Conservation (phyloP, 2,329 filamentous ascomycete species). For the Phialocephala subalpina region DNA sequence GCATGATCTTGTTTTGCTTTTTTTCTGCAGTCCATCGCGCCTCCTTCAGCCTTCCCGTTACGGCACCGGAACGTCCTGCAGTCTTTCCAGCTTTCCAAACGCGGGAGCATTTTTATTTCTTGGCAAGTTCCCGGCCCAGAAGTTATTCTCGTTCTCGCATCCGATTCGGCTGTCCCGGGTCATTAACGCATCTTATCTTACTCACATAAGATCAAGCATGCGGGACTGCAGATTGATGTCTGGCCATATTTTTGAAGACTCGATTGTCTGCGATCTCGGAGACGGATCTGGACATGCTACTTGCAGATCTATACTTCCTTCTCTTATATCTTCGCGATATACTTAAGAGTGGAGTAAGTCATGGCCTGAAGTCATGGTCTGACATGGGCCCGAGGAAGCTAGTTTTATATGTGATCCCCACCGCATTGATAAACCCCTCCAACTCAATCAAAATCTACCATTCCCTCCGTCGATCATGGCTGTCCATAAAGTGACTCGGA, state of each 20-base stretch:
- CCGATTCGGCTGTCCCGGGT: constrained; percentile 7
- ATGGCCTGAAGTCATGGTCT: background rate
- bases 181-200: background rate
- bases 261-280: background rate
- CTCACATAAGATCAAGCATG: background rate
- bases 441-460: background rate
- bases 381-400: background rate
- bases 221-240: constrained; percentile 2
- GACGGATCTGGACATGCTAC: background rate
- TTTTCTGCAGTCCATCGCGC: background rate
- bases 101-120: no score
- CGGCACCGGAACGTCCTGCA: no score
- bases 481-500: constrained; percentile 3
- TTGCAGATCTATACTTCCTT: no score
- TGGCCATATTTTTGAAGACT: background rate
- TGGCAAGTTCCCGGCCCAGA: no score
- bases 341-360: background rate
- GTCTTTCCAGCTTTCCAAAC: no score
- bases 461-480: background rate
- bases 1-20: constrained; percentile 8
- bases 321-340: no score
- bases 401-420: background rate
- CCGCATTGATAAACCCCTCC: background rate
- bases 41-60: background rate
- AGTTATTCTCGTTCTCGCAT: background rate